Percentiles rank a stretch among this genome's conserved stretches.
These are phyloP conservation scores for Proteromonas lacertae DNA, from an alignment of 352 stramenopile genomes.

Conservation along the genomic window DNA sequence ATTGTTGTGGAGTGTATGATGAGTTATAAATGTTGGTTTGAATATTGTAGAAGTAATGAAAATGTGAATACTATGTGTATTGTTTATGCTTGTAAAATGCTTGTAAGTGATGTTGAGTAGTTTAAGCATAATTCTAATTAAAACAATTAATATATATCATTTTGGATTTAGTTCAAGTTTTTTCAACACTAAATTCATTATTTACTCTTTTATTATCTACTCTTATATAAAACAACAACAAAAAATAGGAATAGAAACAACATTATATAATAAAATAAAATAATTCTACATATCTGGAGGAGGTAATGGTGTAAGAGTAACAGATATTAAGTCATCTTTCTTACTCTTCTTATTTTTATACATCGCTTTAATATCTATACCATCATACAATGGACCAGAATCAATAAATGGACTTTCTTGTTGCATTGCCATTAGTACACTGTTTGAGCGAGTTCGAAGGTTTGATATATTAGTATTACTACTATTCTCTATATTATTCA, in stretches of 20 bases:
- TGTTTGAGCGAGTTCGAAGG: slow-evolving; percentile 32
- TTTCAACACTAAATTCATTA: neutral
- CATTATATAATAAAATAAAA: slow-evolving; percentile 22
- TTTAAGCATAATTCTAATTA: slow-evolving; percentile 57
- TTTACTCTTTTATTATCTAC: slow-evolving; percentile 15
- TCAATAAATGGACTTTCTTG: neutral
- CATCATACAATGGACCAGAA: neutral
- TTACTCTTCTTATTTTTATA: slow-evolving; percentile 25
- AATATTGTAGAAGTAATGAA: too few relatives aligned
- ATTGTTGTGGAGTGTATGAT: too few relatives aligned
- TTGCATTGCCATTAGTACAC: slow-evolving; percentile 21
- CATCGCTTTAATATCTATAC: slow-evolving; percentile 14
- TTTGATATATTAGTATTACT: slow-evolving; percentile 59
- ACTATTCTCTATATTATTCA: slow-evolving; percentile 26
- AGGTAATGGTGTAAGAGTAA: slow-evolving; percentile 46
- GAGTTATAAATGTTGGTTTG: too few relatives aligned
- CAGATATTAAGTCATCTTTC: slow-evolving; percentile 48
- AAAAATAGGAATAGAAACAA: slow-evolving; percentile 59
- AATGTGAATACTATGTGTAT: too few relatives aligned
- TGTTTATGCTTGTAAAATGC: too few relatives aligned
- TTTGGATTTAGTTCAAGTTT: neutral
- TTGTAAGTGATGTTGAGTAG: slow-evolving; percentile 48
- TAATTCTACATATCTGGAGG: slow-evolving; percentile 31
- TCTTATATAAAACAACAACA: slow-evolving; percentile 22
- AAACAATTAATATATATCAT: slow-evolving; percentile 25